A percentile compares a stretch with the other conserved stretches of the same genome.
phyloP scores from a whole-genome alignment of 2,329 filamentous ascomycete genomes.

The Diplodia scrobiculata region DNA sequence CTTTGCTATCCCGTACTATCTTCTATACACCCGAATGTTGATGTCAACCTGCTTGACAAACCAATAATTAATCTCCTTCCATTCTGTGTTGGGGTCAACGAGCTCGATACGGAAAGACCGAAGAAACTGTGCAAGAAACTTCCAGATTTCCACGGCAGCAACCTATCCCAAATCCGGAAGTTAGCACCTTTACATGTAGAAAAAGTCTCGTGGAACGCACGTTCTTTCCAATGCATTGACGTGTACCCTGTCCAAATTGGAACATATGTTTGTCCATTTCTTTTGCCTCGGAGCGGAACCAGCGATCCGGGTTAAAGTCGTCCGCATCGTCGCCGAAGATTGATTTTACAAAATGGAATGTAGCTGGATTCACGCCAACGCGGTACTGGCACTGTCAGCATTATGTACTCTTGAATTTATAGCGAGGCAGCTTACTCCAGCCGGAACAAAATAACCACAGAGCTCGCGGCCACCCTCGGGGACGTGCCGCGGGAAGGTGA shows the following conservation, averaged over 20 bases:
- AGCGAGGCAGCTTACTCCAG: conserved; percentile 35
- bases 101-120: conserved; percentile 33
- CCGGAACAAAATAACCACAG: conserved; percentile 38
- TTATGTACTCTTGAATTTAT: neutral
- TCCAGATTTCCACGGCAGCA: conserved; percentile 35
- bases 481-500: conserved; percentile 38
- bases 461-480: conserved; percentile 33
- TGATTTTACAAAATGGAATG: conserved; percentile 44
- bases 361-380: conserved; percentile 44
- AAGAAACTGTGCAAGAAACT: conserved; percentile 34
- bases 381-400: conserved; percentile 22
- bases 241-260: conserved; percentile 33
- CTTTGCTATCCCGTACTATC: neutral
- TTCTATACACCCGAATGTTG: neutral
- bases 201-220: neutral
- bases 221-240: conserved; percentile 35
- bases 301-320: conserved; percentile 53
- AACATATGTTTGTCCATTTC: conserved; percentile 35
- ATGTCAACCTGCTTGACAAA: conserved; percentile 32
- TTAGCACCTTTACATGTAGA: neutral
- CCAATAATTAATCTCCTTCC: conserved; percentile 33
- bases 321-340: conserved; percentile 54
- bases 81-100: conserved; percentile 33
- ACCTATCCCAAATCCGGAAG: neutral
- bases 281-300: conserved; percentile 42